Evolutionary conservation across 306 rosid species (phyloP).

Genomic region (Cicer judaicum): DNA sequence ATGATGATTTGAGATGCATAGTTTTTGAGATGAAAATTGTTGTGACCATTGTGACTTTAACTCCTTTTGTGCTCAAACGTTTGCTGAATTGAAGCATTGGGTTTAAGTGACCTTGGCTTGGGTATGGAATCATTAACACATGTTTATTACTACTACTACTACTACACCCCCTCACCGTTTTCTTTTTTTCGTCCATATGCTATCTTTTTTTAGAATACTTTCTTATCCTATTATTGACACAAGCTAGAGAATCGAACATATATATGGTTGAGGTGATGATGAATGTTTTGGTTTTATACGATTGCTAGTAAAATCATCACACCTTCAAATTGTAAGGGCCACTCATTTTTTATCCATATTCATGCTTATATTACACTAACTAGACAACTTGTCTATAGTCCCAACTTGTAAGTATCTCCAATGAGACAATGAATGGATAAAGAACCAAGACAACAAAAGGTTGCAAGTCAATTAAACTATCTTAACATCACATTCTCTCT

Average conservation of each 20-base stretch:
- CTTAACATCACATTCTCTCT: too few relatives aligned
- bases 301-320: neutral
- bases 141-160: slow-evolving; percentile 15
- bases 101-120: slow-evolving; percentile 71
- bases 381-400: too few relatives aligned
- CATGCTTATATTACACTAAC: too few relatives aligned
- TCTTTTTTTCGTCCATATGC: slow-evolving; percentile 34
- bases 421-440: too few relatives aligned
- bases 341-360: neutral
- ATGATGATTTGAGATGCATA: slow-evolving; percentile 48
- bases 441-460: too few relatives aligned
- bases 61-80: slow-evolving; percentile 49
- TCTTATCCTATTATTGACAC: neutral
- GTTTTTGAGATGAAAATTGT: slow-evolving; percentile 60
- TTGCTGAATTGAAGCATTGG: slow-evolving; percentile 65
- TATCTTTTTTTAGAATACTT: too few relatives aligned
- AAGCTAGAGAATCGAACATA: neutral
- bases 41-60: slow-evolving; percentile 53
- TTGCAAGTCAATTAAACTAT: too few relatives aligned
- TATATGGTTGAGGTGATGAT: neutral
- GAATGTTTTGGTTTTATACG: neutral
- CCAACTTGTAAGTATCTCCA: too few relatives aligned
- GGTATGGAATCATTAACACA: slow-evolving; percentile 58
- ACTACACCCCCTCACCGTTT: neutral
- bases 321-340: neutral